Evolutionary conservation across 2,329 filamentous ascomycete species (phyloP), one percentile per base, ranked within the genome.

Genomic region (Chalaropsis ovoidea): DNA sequence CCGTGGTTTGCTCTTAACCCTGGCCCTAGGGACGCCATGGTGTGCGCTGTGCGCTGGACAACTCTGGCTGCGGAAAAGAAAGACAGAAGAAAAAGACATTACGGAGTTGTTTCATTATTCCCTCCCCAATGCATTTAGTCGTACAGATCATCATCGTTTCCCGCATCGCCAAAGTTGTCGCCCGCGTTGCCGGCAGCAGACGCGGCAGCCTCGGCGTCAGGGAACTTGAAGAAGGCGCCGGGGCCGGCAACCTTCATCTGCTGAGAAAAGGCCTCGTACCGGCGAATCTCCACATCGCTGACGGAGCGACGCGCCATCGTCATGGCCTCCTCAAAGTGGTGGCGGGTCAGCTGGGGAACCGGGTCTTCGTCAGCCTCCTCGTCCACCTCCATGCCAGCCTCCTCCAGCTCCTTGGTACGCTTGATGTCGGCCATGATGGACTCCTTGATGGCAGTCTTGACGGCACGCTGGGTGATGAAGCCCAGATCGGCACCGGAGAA

Each of bases 401-500:
- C 92, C 79, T 96, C 93, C 66, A 89, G 90, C 72, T 88, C 87
- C 85, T 95, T 96, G 74, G 82, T 81, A 71, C 90, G 89, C 78
- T 95, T 89, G 71, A 99, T 97, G 69, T 97, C 93, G 60, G 82
- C 75, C 19, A 86, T 81, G 72, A 99, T 99, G 39, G 93, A 86
- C 80, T 99, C 87, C 84, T 99, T 99, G 81, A 99, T 99, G 72
- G 94, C 94, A 73, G 97, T 87, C 86, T 99, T 99, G 82, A 96
- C 94, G 64, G 94, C 94, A 76, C 94, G 91, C 81, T 99, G 94
- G 27, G 94, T 96, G 75, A 99, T 92, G 81, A 97, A 99, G 69
- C 94, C 94, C 76, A 99, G 84, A 88, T 99, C 94, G 74, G 94
- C 94, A 92, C 94, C 94, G 66, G 94, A 97, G 85, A 97, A 99